Conservation (phyloP, 768 basidiomycete genomes). For the Chiua virens region DNA sequence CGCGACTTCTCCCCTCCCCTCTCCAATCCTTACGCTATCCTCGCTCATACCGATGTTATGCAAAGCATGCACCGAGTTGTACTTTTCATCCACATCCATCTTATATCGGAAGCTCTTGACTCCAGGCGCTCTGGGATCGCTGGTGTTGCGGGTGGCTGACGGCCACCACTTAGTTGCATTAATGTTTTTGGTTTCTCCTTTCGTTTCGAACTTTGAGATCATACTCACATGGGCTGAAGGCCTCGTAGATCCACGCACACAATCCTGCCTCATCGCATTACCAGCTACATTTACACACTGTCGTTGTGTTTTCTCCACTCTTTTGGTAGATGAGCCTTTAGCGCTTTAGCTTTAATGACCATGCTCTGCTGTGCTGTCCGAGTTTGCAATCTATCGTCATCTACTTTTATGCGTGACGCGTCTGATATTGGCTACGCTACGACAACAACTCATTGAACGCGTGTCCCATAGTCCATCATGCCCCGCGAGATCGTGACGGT, state of each 20-base stretch:
- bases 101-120: slow-evolving; percentile 9
- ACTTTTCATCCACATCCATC: slow-evolving; percentile 2
- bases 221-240: slow-evolving; percentile 36
- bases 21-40: slow-evolving; percentile 21
- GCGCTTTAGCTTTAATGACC: slow-evolving; percentile 11
- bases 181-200: slow-evolving; percentile 9
- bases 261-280: slow-evolving; percentile 17
- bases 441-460: slow-evolving; percentile 3
- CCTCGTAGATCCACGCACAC: slow-evolving; percentile 30
- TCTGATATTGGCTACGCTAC: neutral
- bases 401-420: slow-evolving; percentile 3
- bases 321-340: slow-evolving; percentile 13
- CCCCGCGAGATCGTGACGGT: slow-evolving; percentile 84
- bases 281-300: slow-evolving; percentile 21
- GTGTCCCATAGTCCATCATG: slow-evolving; percentile 41
- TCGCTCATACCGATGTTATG: slow-evolving; percentile 18
- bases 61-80: slow-evolving; percentile 8
- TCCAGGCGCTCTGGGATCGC: slow-evolving; percentile 14
- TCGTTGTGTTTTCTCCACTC: slow-evolving; percentile 18
- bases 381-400: neutral
- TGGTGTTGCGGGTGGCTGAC: slow-evolving; percentile 29
- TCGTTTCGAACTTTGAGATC: slow-evolving; percentile 4
- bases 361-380: slow-evolving; percentile 11
- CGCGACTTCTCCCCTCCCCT: slow-evolving; percentile 2
- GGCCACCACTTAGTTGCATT: slow-evolving; percentile 19